Evolutionary conservation across 1,284 basidiomycete species (phyloP).

Genomic region (Ustilago curta): DNA sequence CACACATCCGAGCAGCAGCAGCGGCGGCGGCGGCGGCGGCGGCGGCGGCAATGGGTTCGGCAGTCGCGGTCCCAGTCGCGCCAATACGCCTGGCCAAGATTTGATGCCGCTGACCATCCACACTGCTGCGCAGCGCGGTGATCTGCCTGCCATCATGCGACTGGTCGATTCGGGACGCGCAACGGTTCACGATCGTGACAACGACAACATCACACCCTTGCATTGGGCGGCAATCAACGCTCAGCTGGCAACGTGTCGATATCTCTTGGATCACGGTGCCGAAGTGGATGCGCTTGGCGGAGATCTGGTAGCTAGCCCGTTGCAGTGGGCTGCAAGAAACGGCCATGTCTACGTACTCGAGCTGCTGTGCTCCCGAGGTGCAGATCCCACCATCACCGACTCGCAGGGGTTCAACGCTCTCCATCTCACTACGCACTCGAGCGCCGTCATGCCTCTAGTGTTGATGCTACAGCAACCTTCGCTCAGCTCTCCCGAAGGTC

Average conservation of each 20-base stretch:
- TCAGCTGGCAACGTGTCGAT: slow-evolving; percentile 71
- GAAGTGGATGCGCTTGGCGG: slow-evolving; percentile 94
- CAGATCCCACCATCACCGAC: slow-evolving; percentile 90
- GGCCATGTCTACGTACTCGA: slow-evolving; percentile 96
- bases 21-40: too few species aligned
- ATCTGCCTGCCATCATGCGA: slow-evolving; percentile 77
- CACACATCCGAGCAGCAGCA: slow-evolving; percentile 10
- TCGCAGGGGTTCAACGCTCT: slow-evolving; percentile 96
- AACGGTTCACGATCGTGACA: slow-evolving; percentile 82
- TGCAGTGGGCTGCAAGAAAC: slow-evolving; percentile 97
- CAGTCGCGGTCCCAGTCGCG: slow-evolving; percentile 22
- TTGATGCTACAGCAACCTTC: slow-evolving; percentile 87
- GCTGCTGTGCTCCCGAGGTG: slow-evolving; percentile 85
- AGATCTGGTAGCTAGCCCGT: slow-evolving; percentile 91
- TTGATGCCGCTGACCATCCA: slow-evolving; percentile 75
- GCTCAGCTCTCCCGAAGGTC: slow-evolving; percentile 33
- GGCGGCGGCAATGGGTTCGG: slow-evolving; percentile 15
- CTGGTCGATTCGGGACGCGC: slow-evolving; percentile 81
- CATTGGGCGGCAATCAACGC: slow-evolving; percentile 98
- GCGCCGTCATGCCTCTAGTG: slow-evolving; percentile 90
- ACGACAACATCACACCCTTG: slow-evolving; percentile 90
- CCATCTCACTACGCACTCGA: slow-evolving; percentile 93
- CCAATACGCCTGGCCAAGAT: slow-evolving; percentile 42
- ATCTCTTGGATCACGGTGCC: slow-evolving; percentile 88
- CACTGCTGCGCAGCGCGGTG: slow-evolving; percentile 86